Evolutionary conservation across 306 rosid genomes (phyloP).

Genomic region (cucumber (Cucumis sativus)): Cucumber_9930_V3 NC_026659.2:27322001-27322500

Average conservation of each 20-base stretch:
- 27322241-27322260: conserved; percentile 71
- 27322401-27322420: conserved; percentile 4
- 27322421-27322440: conserved; percentile 34
- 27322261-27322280: conserved; percentile 20
- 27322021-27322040: conserved; percentile 63
- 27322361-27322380: conserved; percentile 46
- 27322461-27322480: conserved; percentile 82
- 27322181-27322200: conserved; percentile 13
- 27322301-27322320: conserved; percentile 62
- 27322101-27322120: conserved; percentile 77
- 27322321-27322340: conserved; percentile 52
- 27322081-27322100: conserved; percentile 95
- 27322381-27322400: background rate
- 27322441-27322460: conserved; percentile 59
- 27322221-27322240: conserved; percentile 65
- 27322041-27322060: conserved; percentile 91
- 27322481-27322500: conserved; percentile 74
- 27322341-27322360: conserved; percentile 44
- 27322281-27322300: conserved; percentile 21
- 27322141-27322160: conserved; percentile 55
- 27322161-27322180: conserved; percentile 50
- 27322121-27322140: conserved; percentile 82
- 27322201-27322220: conserved; percentile 12
- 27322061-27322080: conserved; percentile 85
- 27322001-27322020: conserved; percentile 33